Percentiles rank a stretch among this genome's conserved stretches.
These are phyloP conservation scores for Calonectria leucothoes DNA, from an alignment of 2,329 filamentous ascomycete genomes.

Conservation along the genomic window DNA sequence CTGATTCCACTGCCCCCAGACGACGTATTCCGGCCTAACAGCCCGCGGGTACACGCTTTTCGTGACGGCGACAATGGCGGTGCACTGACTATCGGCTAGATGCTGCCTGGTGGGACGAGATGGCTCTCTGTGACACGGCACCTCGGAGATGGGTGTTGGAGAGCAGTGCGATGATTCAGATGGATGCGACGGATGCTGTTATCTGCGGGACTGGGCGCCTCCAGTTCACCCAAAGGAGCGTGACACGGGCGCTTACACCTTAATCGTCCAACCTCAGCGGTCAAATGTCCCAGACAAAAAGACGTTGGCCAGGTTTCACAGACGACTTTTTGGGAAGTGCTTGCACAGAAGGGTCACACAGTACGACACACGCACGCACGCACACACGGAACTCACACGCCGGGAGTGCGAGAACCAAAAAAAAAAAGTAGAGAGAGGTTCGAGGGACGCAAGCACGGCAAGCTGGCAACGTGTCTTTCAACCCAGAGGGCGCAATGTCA, in stretches of 20 bases:
- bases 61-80: not conserved
- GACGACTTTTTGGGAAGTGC: not conserved
- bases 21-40: not conserved
- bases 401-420: not conserved
- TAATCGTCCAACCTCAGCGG: not conserved
- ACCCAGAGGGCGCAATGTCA: not conserved
- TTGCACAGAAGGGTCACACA: not conserved
- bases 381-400: too few species aligned
- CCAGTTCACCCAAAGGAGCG: not conserved
- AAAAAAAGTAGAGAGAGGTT: not conserved
- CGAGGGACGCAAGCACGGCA: too few species aligned
- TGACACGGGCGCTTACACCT: not conserved
- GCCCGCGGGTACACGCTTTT: not conserved
- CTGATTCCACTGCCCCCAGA: not conserved
- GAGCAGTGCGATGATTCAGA: not conserved
- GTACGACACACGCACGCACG: too few species aligned
- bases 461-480: not conserved
- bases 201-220: not conserved
- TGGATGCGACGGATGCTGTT: not conserved
- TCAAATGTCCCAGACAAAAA: not conserved
- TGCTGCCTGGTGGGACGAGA: conserved; percentile 1
- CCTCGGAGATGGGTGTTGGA: not conserved
- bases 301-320: not conserved
- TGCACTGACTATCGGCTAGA: conserved; percentile 2
- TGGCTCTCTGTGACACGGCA: not conserved